phyloP scores from a whole-genome alignment of 805 yeast genomes.

The Candida gorgasii region DNA sequence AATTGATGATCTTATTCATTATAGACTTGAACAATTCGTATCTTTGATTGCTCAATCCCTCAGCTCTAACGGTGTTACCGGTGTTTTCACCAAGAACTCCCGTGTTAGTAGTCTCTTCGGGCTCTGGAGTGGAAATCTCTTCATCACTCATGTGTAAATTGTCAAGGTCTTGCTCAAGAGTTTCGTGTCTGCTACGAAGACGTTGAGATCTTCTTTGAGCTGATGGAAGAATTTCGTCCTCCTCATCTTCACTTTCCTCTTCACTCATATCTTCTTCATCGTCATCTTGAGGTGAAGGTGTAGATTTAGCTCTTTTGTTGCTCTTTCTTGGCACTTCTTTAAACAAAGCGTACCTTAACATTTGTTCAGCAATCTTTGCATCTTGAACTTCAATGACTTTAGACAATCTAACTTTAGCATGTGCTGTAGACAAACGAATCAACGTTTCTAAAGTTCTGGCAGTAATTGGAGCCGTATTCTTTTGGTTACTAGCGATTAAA shows the following conservation, averaged over 20 bases:
- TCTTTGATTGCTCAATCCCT: conserved; percentile 33
- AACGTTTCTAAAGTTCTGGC: conserved; percentile 97
- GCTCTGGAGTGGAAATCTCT: conserved; percentile 17
- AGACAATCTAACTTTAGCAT: conserved; percentile 91
- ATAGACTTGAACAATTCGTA: conserved; percentile 29
- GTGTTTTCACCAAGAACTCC: conserved; percentile 25
- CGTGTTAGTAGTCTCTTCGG: conserved; percentile 23
- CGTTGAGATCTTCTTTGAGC: conserved; percentile 15
- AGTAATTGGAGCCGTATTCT: conserved; percentile 89
- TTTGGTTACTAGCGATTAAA: conserved; percentile 57
- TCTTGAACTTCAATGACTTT: conserved; percentile 72
- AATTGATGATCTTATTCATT: conserved; percentile 32
- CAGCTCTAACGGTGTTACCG: conserved; percentile 16
- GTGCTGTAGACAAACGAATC: conserved; percentile 93
- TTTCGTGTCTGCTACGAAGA: conserved; percentile 9
- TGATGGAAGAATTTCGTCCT: conserved; percentile 12
- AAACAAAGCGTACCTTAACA: conserved; percentile 83
- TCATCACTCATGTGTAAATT: conserved; percentile 28
- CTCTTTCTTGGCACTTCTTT: conserved; percentile 59
- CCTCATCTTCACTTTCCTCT: conserved; percentile 20
- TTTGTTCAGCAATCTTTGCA: conserved; percentile 81
- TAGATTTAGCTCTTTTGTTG: conserved; percentile 30
- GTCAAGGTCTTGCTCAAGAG: conserved; percentile 28
- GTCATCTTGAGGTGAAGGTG: conserved; percentile 29
- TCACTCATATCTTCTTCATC: conserved; percentile 34